Conservation (phyloP, 352 stramenopile genomes). For the Globisporangium solare region DNA sequence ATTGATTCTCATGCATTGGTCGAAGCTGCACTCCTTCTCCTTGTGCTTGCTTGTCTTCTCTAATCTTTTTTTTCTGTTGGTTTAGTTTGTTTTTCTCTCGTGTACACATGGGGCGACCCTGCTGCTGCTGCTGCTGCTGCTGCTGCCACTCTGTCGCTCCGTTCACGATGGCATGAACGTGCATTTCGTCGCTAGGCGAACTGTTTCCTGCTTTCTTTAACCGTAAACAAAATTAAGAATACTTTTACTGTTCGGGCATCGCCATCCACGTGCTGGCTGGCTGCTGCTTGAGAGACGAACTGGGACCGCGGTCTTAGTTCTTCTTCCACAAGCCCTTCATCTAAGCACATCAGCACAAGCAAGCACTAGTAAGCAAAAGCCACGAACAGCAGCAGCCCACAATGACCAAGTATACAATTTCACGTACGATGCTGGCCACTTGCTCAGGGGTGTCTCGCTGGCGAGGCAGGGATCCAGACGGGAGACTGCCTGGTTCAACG, state of each 20-base stretch:
- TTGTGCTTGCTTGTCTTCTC: neutral
- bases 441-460: conserved; percentile 33
- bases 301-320: conserved; percentile 36
- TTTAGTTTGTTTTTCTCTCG: neutral
- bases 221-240: conserved; percentile 28
- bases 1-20: neutral
- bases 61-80: neutral
- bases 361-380: neutral
- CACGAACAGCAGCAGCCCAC: neutral
- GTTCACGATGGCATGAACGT: too few species aligned
- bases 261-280: neutral
- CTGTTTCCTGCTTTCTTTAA: conserved; percentile 7
- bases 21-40: conserved; percentile 5
- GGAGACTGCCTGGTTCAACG: conserved; percentile 21
- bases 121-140: too few species aligned
- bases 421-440: conserved; percentile 44
- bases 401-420: neutral
- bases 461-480: conserved; percentile 24
- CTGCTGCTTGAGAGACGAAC: neutral
- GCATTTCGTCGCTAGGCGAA: conserved; percentile 2
- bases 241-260: neutral
- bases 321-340: conserved; percentile 85
- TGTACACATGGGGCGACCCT: neutral
- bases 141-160: too few species aligned
- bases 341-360: conserved; percentile 16